Base-by-base conservation (phyloP, 2,329 filamentous ascomycete genomes). In the Didymella sp. region DNA sequence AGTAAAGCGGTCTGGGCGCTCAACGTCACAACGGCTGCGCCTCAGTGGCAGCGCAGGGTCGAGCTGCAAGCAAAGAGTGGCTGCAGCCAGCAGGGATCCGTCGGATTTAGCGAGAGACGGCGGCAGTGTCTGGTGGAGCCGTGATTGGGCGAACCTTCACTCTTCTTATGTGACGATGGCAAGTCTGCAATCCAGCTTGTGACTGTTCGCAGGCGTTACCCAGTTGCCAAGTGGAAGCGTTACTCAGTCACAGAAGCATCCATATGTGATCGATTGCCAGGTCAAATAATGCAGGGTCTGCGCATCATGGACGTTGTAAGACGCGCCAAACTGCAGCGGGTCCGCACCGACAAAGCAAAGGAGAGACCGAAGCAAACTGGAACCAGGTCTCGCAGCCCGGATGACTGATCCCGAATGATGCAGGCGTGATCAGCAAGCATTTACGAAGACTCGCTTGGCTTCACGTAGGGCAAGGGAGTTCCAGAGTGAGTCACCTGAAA, bases 21-120 rank as follows among this genome's bases (percentile, higher is more conserved):
- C 35, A 54, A 60, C 63, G 62, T 68, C 63, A 65, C 66, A 58
- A 56, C 38, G 41, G 51, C 69, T 66, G 64, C 62, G 68, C 68
- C 67, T 44, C 61, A 24, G 9, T 24, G 28, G 45, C 30, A n/a
- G 35, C 38, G 37, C 44, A 49, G 44, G 44, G 21, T 46, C 46
- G 22, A 38, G 46, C 46, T 40, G 17, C 37, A 40, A 28, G 28
- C 51, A 42, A 37, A 27, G 19, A 43, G 51, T 42, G 43, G 44
- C 43, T 47, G 51, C 43, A 27, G 47, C 51, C 15, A 43, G 43
- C 42, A 30, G 35, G 11, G 31, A 17, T 44, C 13, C 17, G 41
- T 28, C 30, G 15, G 37, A 33, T 31, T 38, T 52, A 43, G 41
- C 35, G 24, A 46, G 42, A 33, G 24, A 27, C 27, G 11, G 43